Conservation (phyloP, 495 filamentous ascomycete species). For the Beverwykella pulmonaria region DNA sequence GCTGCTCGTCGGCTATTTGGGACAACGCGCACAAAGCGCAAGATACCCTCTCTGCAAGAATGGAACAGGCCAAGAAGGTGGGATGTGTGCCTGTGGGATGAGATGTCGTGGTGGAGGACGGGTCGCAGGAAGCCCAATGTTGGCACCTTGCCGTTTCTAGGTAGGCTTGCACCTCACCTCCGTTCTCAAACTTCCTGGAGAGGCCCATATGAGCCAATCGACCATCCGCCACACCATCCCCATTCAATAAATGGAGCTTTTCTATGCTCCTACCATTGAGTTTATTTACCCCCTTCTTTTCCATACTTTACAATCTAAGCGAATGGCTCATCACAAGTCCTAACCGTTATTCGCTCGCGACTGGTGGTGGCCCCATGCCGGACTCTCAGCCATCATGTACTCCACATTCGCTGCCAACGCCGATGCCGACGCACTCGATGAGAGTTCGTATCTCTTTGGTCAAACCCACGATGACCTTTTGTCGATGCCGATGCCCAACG, state of each 20-base stretch:
- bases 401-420: slow-evolving; percentile 26
- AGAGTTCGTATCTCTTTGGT: slow-evolving; percentile 28
- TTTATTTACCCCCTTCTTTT: neutral
- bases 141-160: neutral
- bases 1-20: neutral
- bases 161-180: slow-evolving; percentile 1
- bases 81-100: neutral
- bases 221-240: slow-evolving; percentile 12
- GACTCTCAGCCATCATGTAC: slow-evolving; percentile 25
- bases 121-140: neutral
- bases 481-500: slow-evolving; percentile 30
- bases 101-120: neutral
- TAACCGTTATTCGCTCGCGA: slow-evolving; percentile 6
- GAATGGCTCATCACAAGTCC: slow-evolving; percentile 15
- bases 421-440: slow-evolving; percentile 34
- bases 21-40: neutral
- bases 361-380: slow-evolving; percentile 25
- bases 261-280: neutral
- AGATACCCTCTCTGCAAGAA: neutral
- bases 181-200: slow-evolving; percentile 5
- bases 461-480: slow-evolving; percentile 19
- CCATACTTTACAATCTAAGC: neutral
- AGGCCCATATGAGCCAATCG: slow-evolving; percentile 10
- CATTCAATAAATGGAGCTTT: slow-evolving; percentile 14
- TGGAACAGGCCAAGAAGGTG: neutral